Base-by-base conservation (phyloP, 441 rosid genomes). In the Metrosideros polymorpha region DNA sequence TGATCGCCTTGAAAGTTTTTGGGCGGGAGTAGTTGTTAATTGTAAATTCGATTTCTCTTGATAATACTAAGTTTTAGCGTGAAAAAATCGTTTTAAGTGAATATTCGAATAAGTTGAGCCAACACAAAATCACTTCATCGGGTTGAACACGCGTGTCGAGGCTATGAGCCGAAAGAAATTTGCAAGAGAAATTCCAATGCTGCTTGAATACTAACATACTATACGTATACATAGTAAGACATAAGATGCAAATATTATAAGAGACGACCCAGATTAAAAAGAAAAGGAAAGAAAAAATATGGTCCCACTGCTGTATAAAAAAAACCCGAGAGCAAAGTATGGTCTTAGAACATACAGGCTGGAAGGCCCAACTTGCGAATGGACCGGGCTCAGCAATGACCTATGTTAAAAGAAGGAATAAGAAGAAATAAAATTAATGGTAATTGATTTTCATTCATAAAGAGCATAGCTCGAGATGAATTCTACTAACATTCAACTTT, bases 201-300 rank as follows among this genome's bases (percentile, higher is more conserved):
- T 0, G 1, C 76, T 32, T 17, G 8, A 32, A 0, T 63, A 32
- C 4, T 3, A 7, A 61, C 42, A 61, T 30, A 9, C 12, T 4
- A 18, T 9, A 66, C 35, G n/a, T n/a, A n/a, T n/a, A n/a, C n/a
- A n/a, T n/a, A 0, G 14, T 66, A 2, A 12, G 14, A 4, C 1
- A 66, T 19, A 35, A 10, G 13, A 19, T 3, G 12, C 2, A 24
- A 61, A 24, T 12, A 30, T 17, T 15, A 4, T 30, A 61, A 61
- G 75, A 30, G 24, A 61, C 12, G 0, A 3, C 1, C 0, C 42
- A 18, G 12, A 56, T 56, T 56, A 56, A 56, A 56, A 56, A 17
- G 2, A 9, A 61, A 7, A 30, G n/a, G n/a, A n/a, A n/a, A n/a
- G n/a, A 59, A 32, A 8, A 17, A 17, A 17, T 0, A 66, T 9